Percentiles rank a stretch among this genome's conserved stretches.
Evolutionary conservation across 1,284 basidiomycete genomes (phyloP).

Genomic region (Puccinia novopanici): DNA sequence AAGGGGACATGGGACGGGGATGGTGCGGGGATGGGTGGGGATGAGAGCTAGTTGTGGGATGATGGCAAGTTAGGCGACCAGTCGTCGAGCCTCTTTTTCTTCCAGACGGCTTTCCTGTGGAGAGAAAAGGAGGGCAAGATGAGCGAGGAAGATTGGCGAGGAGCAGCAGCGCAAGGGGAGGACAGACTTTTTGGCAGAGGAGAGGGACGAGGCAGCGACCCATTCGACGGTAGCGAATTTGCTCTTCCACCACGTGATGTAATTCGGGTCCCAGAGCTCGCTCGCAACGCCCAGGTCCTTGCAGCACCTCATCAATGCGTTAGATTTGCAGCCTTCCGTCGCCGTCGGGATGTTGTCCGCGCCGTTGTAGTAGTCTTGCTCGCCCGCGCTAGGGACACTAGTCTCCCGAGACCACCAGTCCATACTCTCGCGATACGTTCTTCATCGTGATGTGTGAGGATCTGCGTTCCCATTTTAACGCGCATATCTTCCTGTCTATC

Average conservation of each 20-base stretch:
- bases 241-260: slow-evolving; percentile 48
- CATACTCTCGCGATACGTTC: slow-evolving; percentile 91
- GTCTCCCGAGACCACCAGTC: slow-evolving; percentile 87
- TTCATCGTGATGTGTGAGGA: slow-evolving; percentile 63
- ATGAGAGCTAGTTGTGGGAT: not conserved
- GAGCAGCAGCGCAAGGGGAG: not conserved
- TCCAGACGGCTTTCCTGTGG: slow-evolving; percentile 27
- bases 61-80: slow-evolving; percentile 36
- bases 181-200: slow-evolving; percentile 29
- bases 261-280: slow-evolving; percentile 74
- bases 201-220: not conserved
- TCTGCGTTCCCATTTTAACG: not conserved
- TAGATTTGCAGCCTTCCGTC: slow-evolving; percentile 91
- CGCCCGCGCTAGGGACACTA: slow-evolving; percentile 90
- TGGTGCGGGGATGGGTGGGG: not conserved
- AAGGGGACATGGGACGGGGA: too few species aligned
- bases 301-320: slow-evolving; percentile 96
- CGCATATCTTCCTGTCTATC: not conserved
- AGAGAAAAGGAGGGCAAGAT: not conserved
- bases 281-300: slow-evolving; percentile 95
- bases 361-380: slow-evolving; percentile 91
- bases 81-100: slow-evolving; percentile 38
- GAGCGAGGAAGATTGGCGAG: not conserved
- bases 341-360: slow-evolving; percentile 87
- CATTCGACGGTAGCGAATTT: slow-evolving; percentile 48